Evolutionary conservation across 2,329 filamentous ascomycete species (phyloP).

Genomic region (Leptographium procerum): DNA sequence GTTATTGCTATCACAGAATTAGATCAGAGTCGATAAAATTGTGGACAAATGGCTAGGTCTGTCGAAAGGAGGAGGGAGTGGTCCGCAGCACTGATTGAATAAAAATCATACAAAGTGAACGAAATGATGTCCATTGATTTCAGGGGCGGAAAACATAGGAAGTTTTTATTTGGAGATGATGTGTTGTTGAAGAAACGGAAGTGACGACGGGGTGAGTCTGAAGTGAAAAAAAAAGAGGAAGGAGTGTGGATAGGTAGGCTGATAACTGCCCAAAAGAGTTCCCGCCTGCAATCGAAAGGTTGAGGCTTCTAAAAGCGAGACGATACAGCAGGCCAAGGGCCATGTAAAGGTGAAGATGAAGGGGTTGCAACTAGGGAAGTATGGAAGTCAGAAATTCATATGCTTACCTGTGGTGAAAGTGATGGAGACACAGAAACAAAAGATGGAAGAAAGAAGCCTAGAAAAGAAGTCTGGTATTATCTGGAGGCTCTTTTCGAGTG

Average conservation of each 20-base stretch:
- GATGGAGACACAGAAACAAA: too few relatives aligned
- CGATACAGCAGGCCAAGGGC: too few relatives aligned
- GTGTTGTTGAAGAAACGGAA: background rate
- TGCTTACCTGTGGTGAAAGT: too few relatives aligned
- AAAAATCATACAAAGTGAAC: background rate
- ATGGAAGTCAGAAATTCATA: too few relatives aligned
- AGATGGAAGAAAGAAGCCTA: too few relatives aligned
- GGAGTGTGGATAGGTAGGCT: background rate
- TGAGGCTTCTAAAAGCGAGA: background rate
- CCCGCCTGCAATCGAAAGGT: background rate
- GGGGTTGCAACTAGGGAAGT: too few relatives aligned
- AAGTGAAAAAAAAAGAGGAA: conserved; percentile 5
- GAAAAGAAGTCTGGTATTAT: too few relatives aligned
- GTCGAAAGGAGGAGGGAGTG: too few relatives aligned
- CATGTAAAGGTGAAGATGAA: too few relatives aligned
- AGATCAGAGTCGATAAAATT: background rate
- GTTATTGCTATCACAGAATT: background rate
- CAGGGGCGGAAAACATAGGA: background rate
- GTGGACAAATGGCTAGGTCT: background rate
- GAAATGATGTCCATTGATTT: background rate
- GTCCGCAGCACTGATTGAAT: background rate
- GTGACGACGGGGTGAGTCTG: background rate
- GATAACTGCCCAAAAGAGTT: background rate
- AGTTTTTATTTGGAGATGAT: background rate
- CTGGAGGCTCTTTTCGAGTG: background rate